These are phyloP conservation scores for Fusarium nisikadoi DNA, from an alignment of 2,329 filamentous ascomycete genomes.

Conservation along the genomic window DNA sequence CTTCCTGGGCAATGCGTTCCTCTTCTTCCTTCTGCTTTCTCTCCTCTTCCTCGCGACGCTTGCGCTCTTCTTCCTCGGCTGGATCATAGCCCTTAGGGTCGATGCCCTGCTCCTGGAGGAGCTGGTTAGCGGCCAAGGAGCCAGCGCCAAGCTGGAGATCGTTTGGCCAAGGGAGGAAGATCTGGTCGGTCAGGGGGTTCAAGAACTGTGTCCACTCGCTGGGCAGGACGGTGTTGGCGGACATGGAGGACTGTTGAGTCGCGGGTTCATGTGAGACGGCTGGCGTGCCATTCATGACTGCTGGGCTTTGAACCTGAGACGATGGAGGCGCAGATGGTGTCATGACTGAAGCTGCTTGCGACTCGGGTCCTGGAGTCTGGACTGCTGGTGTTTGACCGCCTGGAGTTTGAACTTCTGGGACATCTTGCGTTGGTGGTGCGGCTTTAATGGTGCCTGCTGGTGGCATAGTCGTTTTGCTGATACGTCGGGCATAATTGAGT, in stretches of 20 bases:
- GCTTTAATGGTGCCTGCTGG: conserved; percentile 64
- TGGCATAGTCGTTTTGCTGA: conserved; percentile 82
- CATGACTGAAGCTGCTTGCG: conserved; percentile 44
- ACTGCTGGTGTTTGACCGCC: conserved; percentile 47
- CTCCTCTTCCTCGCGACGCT: conserved; percentile 62
- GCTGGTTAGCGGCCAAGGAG: conserved; percentile 72
- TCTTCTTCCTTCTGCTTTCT: conserved; percentile 58
- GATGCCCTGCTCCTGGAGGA: conserved; percentile 69
- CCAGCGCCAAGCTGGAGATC: conserved; percentile 76
- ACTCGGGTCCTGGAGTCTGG: conserved; percentile 48
- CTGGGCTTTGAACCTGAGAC: conserved; percentile 50
- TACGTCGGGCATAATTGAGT: conserved; percentile 80
- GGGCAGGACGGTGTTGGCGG: conserved; percentile 57
- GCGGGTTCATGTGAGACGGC: conserved; percentile 45
- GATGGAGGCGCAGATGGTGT: conserved; percentile 49
- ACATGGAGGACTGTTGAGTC: conserved; percentile 49
- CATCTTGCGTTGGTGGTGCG: conserved; percentile 45
- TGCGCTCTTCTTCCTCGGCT: conserved; percentile 62
- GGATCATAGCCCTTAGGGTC: conserved; percentile 71
- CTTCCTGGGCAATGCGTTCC: conserved; percentile 58
- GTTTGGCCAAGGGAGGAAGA: conserved; percentile 82
- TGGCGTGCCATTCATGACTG: conserved; percentile 48
- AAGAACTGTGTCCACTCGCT: conserved; percentile 60
- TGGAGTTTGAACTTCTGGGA: conserved; percentile 43
- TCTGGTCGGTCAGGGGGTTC: conserved; percentile 65